Evolutionary conservation across 495 filamentous ascomycete species (phyloP).

Genomic region (Aeminium ludgeri): DNA sequence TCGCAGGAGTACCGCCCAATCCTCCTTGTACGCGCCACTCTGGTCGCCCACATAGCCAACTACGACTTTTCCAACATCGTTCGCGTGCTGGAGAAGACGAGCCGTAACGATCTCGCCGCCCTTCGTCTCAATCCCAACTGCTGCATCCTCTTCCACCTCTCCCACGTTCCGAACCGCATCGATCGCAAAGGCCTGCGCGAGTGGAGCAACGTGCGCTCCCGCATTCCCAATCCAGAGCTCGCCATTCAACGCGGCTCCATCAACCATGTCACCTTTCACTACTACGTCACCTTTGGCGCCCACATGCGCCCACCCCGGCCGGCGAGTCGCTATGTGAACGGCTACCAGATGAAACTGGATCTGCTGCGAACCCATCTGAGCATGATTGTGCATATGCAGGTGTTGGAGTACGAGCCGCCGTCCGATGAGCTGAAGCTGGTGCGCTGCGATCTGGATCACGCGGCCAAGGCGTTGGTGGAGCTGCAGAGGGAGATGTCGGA

Average conservation of each 20-base stretch:
- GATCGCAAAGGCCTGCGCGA: neutral
- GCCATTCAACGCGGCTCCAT: neutral
- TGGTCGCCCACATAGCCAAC: neutral
- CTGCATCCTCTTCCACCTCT: conserved; percentile 1
- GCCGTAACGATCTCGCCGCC: neutral
- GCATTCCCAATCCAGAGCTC: neutral
- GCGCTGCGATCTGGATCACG: neutral
- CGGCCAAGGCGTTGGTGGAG: neutral
- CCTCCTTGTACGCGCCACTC: neutral
- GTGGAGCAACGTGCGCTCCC: neutral
- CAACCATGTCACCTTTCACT: neutral
- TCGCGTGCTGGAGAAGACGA: neutral
- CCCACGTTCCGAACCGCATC: conserved; percentile 1
- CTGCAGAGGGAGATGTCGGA: neutral
- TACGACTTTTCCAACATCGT: conserved; percentile 1
- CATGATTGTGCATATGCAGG: neutral
- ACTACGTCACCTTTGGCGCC: neutral
- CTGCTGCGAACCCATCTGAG: neutral
- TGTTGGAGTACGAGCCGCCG: neutral
- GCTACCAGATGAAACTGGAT: neutral
- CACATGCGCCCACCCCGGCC: neutral
- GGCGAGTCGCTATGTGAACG: neutral
- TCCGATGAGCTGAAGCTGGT: neutral
- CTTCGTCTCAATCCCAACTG: neutral
- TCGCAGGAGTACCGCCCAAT: neutral